Evolutionary conservation across 805 yeast species (phyloP).

Genomic region (Wickerhamomyces kurtzmanii): DNA sequence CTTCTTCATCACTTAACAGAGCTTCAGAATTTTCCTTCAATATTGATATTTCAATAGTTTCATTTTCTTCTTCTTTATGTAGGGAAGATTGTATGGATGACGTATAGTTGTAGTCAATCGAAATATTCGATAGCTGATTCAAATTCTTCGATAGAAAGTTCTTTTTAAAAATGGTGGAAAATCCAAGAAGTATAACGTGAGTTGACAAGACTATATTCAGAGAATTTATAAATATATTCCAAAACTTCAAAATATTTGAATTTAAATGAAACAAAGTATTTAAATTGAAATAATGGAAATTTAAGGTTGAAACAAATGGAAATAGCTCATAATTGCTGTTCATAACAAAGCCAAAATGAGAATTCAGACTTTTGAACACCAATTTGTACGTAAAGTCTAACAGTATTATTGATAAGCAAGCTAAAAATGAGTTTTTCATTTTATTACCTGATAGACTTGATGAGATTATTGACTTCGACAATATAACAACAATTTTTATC

Average conservation of each 20-base stretch:
- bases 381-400: constrained; percentile 8
- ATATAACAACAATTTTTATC: constrained; percentile 11
- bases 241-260: not conserved
- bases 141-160: constrained; percentile 14
- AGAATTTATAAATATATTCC: not conserved
- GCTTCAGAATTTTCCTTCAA: constrained; percentile 1
- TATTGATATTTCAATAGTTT: constrained; percentile 6
- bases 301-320: constrained; percentile 10
- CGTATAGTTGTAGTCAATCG: constrained; percentile 1
- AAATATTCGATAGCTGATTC: constrained; percentile 12
- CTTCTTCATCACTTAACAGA: not conserved
- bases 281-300: constrained; percentile 1
- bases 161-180: constrained; percentile 13
- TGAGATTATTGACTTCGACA: constrained; percentile 14
- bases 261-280: not conserved
- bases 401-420: constrained; percentile 5
- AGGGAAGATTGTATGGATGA: not conserved
- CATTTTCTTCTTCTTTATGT: constrained; percentile 1
- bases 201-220: constrained; percentile 12
- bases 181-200: constrained; percentile 14
- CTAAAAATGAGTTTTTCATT: constrained; percentile 3
- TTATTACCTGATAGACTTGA: constrained; percentile 11
- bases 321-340: constrained; percentile 8
- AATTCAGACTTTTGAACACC: constrained; percentile 3
- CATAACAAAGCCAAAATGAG: constrained; percentile 4